A percentile compares a stretch with the other conserved stretches of the same genome.
These are phyloP conservation scores for Penicillium sp. DNA, from an alignment of 2,329 filamentous ascomycete genomes.

Conservation along the genomic window DNA sequence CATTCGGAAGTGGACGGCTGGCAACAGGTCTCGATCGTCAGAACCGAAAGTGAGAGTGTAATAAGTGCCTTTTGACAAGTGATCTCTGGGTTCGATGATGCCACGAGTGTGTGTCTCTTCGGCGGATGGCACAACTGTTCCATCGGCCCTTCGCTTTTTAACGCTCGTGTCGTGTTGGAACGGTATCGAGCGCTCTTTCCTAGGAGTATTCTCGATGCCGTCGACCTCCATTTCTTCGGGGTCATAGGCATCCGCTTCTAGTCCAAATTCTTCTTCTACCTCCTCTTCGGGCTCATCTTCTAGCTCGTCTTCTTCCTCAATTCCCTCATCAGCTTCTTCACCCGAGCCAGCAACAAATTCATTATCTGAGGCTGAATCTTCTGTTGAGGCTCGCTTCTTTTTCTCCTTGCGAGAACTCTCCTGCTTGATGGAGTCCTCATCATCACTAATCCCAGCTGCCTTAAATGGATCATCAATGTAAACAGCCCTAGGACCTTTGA, in stretches of 20 bases:
- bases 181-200: conserved; percentile 5
- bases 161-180: not conserved
- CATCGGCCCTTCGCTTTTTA: conserved; percentile 21
- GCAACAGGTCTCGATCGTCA: conserved; percentile 48
- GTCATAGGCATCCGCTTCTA: conserved; percentile 19
- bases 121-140: conserved; percentile 15
- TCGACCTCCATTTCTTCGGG: conserved; percentile 20
- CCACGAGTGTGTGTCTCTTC: conserved; percentile 39
- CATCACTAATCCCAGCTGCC: conserved; percentile 32
- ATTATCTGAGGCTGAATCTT: conserved; percentile 33
- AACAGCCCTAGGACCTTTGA: conserved; percentile 29
- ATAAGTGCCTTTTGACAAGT: conserved; percentile 45
- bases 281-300: conserved; percentile 23
- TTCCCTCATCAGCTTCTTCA: conserved; percentile 18
- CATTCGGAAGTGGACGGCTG: conserved; percentile 49
- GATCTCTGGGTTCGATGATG: conserved; percentile 34
- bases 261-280: conserved; percentile 17
- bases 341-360: conserved; percentile 32
- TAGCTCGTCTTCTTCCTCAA: conserved; percentile 6
- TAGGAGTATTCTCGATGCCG: not conserved
- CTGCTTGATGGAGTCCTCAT: conserved; percentile 22
- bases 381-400: conserved; percentile 12
- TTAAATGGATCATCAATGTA: conserved; percentile 40
- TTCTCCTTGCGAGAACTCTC: conserved; percentile 13
- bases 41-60: conserved; percentile 53